A percentile compares a stretch with the other conserved stretches of the same genome.
Conservation (phyloP, 148 eudicot species). For the Fagopyrum tataricum region DNA sequence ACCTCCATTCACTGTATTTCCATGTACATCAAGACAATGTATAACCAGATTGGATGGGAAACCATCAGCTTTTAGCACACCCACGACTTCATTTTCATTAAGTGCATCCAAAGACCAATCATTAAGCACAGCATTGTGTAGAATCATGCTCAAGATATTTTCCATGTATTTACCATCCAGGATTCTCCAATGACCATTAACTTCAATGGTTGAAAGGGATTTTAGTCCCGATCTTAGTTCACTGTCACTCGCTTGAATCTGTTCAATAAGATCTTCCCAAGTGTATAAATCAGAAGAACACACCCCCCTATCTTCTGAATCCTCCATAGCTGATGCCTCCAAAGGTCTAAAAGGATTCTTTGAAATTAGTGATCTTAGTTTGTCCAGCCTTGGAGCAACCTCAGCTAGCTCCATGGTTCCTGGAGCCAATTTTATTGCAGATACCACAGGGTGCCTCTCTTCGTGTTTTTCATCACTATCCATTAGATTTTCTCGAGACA, state of each 20-base stretch:
- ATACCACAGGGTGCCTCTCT: constrained; percentile 29
- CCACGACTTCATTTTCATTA: constrained; percentile 50
- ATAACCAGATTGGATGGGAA: constrained; percentile 43
- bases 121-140: constrained; percentile 57
- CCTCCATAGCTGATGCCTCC: constrained; percentile 39
- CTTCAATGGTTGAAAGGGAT: constrained; percentile 67
- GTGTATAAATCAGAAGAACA: constrained; percentile 31
- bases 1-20: constrained; percentile 32
- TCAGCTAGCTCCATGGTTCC: constrained; percentile 81
- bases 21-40: constrained; percentile 63
- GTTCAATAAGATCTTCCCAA: constrained; percentile 75
- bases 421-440: constrained; percentile 66
- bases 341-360: constrained; percentile 52
- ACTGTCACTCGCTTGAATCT: constrained; percentile 72
- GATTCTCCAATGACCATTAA: constrained; percentile 76
- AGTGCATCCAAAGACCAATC: constrained; percentile 69
- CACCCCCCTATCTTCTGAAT: constrained; percentile 19
- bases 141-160: constrained; percentile 52
- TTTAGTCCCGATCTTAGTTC: constrained; percentile 58
- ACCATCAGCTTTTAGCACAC: constrained; percentile 55
- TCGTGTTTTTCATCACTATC: constrained; percentile 26
- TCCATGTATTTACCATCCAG: constrained; percentile 64
- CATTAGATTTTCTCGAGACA: constrained; percentile 21
- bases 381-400: constrained; percentile 81
- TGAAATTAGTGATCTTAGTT: constrained; percentile 56